These are phyloP conservation scores for Fusarium sp. DNA, from an alignment of 2,329 filamentous ascomycete genomes.

Conservation along the genomic window DNA sequence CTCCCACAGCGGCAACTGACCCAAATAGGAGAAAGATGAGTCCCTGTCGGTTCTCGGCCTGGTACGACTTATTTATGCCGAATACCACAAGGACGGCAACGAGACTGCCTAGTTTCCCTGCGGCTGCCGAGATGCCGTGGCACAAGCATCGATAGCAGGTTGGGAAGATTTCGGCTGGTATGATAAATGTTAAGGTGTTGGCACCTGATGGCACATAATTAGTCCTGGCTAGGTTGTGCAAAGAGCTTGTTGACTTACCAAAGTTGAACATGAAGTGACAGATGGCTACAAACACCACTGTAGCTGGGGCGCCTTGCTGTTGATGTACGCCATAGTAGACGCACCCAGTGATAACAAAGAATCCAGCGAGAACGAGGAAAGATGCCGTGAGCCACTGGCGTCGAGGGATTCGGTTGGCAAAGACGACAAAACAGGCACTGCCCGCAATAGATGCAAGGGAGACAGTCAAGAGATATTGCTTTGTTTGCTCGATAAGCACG, in stretches of 20 bases:
- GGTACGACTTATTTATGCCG: constrained; percentile 60
- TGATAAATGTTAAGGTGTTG: constrained; percentile 72
- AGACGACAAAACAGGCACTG: constrained; percentile 60
- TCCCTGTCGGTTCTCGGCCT: constrained; percentile 56
- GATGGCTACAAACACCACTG: constrained; percentile 62
- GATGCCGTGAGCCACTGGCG: constrained; percentile 62
- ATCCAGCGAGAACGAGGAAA: constrained; percentile 58
- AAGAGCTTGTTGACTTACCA: constrained; percentile 50
- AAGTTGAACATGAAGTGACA: constrained; percentile 68
- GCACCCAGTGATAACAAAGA: constrained; percentile 62
- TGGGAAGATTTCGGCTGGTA: constrained; percentile 73
- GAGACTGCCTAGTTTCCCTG: constrained; percentile 68
- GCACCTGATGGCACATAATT: constrained; percentile 54
- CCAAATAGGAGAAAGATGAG: constrained; percentile 64
- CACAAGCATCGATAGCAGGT: constrained; percentile 72
- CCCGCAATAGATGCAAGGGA: constrained; percentile 63
- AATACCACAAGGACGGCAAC: constrained; percentile 62
- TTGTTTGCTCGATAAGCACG: constrained; percentile 62
- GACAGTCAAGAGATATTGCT: constrained; percentile 64
- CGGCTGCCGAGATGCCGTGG: constrained; percentile 70
- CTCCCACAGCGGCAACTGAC: constrained; percentile 60
- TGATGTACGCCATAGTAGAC: constrained; percentile 62
- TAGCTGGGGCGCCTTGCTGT: constrained; percentile 55
- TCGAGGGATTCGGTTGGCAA: constrained; percentile 60
- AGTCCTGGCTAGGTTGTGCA: not conserved